These are phyloP conservation scores for Abelmoschus esculentus DNA, from an alignment of 345 rosid genomes.

Conservation along the genomic window DNA sequence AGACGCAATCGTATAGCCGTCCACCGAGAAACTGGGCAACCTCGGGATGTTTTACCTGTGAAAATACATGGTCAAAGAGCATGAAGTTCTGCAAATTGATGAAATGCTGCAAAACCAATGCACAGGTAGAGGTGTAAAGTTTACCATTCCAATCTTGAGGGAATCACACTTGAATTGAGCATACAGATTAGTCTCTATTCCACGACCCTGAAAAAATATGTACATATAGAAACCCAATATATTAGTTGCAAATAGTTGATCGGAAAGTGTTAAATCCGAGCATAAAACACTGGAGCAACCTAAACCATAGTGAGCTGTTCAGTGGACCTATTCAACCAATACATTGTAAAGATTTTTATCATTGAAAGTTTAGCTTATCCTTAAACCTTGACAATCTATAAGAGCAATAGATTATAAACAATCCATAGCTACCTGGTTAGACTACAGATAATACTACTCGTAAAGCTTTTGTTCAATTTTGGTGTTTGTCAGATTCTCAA, in stretches of 20 bases:
- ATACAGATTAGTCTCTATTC: constrained; percentile 94
- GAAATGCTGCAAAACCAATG: constrained; percentile 8
- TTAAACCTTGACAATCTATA: background rate
- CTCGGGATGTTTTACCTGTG: constrained; percentile 92
- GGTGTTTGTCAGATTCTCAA: background rate
- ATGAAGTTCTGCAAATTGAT: background rate
- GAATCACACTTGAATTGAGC: constrained; percentile 97
- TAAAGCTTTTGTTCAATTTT: background rate
- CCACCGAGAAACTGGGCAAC: constrained; percentile 99
- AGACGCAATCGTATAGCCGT: constrained; percentile 89
- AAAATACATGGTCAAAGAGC: background rate
- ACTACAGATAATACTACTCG: background rate
- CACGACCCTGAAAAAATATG: constrained; percentile 64
- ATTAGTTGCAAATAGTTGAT: background rate
- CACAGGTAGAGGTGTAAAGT: background rate
- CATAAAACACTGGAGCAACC: background rate
- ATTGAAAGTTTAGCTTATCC: background rate
- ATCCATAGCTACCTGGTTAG: background rate
- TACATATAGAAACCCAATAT: background rate
- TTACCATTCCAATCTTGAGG: constrained; percentile 94
- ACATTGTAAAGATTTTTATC: background rate
- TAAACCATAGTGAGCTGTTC: background rate
- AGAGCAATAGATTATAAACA: background rate
- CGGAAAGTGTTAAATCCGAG: background rate
- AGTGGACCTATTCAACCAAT: background rate